A percentile compares a stretch with the other conserved stretches of the same genome.
phyloP scores from a whole-genome alignment of 2,329 filamentous ascomycete species.

The Mycosphaerella sp. region DNA sequence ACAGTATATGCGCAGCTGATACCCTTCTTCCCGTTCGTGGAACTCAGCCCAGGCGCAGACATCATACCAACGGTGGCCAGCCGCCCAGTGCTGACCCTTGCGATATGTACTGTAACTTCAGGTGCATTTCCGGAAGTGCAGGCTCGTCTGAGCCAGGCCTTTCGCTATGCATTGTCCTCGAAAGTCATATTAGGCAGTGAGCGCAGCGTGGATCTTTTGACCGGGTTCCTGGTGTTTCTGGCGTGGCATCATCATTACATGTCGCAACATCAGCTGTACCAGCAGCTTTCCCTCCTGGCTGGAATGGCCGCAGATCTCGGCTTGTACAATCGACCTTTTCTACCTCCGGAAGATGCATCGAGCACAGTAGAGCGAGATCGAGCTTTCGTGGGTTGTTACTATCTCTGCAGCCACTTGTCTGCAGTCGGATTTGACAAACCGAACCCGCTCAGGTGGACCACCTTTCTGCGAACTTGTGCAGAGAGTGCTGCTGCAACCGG shows the following conservation, averaged over 20 bases:
- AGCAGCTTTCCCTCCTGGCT: conserved; percentile 24
- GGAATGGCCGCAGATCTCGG: conserved; percentile 28
- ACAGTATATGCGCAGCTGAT: conserved; percentile 22
- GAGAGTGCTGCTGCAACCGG: conserved; percentile 12
- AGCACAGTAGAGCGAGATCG: conserved; percentile 19
- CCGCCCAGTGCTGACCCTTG: conserved; percentile 23
- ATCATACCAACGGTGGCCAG: conserved; percentile 19
- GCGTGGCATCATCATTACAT: conserved; percentile 28
- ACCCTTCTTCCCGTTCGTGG: conserved; percentile 24
- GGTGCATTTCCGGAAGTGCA: conserved; percentile 19
- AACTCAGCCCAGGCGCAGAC: conserved; percentile 18
- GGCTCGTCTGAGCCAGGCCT: conserved; percentile 22
- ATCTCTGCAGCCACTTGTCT: conserved; percentile 23
- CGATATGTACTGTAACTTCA: conserved; percentile 25
- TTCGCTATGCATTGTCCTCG: conserved; percentile 23
- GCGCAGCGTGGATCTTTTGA: conserved; percentile 24
- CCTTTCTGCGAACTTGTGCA: conserved; percentile 20
- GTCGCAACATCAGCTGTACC: conserved; percentile 23
- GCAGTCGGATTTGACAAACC: conserved; percentile 24
- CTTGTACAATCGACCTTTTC: conserved; percentile 16
- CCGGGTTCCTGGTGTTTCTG: conserved; percentile 24
- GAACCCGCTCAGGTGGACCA: conserved; percentile 24
- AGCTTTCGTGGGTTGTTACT: conserved; percentile 26
- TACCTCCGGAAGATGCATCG: conserved; percentile 14
- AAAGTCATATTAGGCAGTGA: conserved; percentile 25